phyloP scores from a whole-genome alignment of 257 asterid species.

The Lycium barbarum region DNA sequence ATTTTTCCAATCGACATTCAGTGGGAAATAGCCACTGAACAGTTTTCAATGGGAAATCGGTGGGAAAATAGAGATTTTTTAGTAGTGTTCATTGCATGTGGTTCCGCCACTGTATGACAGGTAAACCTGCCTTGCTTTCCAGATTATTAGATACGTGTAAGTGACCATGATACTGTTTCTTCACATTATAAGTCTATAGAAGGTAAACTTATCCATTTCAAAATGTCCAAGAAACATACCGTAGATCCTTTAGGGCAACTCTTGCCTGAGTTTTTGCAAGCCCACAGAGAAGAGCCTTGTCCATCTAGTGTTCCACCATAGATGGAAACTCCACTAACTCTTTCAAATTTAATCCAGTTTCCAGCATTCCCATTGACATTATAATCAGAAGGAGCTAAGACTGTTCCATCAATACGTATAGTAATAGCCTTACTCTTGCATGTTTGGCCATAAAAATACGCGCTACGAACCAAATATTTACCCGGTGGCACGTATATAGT shows the following conservation, averaged over 20 bases:
- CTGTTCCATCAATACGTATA: too few species aligned
- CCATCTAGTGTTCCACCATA: conserved; percentile 62
- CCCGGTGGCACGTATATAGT: conserved; percentile 35
- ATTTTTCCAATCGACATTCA: too few species aligned
- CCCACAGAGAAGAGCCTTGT: conserved; percentile 54
- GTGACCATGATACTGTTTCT: not conserved
- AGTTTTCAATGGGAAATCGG: too few species aligned
- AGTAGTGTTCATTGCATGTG: not conserved
- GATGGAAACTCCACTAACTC: conserved; percentile 59
- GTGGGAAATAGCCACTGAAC: too few species aligned
- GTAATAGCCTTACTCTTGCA: conserved; percentile 53
- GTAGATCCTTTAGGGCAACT: conserved; percentile 51
- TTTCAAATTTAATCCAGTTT: conserved; percentile 57
- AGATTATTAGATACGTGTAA: not conserved
- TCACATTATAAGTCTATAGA: not conserved
- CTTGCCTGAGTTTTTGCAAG: conserved; percentile 47
- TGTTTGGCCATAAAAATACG: conserved; percentile 42
- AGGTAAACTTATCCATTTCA: not conserved
- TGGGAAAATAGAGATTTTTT: too few species aligned
- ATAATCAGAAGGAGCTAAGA: too few species aligned
- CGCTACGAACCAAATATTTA: conserved; percentile 41
- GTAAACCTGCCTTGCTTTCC: not conserved
- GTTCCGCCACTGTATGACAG: not conserved
- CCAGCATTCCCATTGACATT: too few species aligned
- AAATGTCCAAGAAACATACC: not conserved